These are phyloP conservation scores for Forsythia viridissima DNA, from an alignment of 257 asterid species.

Conservation along the genomic window DNA sequence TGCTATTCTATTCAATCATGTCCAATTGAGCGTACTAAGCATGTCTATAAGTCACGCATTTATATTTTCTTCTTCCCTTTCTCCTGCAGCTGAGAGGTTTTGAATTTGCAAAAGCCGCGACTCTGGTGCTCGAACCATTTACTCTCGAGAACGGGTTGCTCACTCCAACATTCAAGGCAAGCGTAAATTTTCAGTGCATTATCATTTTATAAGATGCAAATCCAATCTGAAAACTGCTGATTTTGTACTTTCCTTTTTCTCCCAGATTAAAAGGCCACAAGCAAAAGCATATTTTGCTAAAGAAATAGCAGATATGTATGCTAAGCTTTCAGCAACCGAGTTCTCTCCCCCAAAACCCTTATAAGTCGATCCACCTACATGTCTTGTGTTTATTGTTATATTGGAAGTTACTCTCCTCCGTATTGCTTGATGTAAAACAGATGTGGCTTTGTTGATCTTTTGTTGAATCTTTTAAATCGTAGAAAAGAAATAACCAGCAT, in stretches of 20 bases:
- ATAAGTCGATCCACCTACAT: background rate
- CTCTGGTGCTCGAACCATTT: slow-evolving; percentile 68
- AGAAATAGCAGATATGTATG: slow-evolving; percentile 64
- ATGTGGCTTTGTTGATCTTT: background rate
- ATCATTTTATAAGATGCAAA: background rate
- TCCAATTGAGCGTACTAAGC: background rate
- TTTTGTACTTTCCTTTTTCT: background rate
- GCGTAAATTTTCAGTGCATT: background rate
- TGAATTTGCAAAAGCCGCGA: slow-evolving; percentile 67
- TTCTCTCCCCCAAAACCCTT: slow-evolving; percentile 31
- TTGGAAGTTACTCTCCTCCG: background rate
- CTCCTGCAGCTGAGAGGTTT: slow-evolving; percentile 71
- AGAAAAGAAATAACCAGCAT: background rate
- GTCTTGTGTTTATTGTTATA: slow-evolving; percentile 15
- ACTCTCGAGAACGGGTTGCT: slow-evolving; percentile 66
- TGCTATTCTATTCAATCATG: background rate
- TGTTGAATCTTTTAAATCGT: background rate
- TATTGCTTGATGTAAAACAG: background rate
- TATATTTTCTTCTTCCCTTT: background rate
- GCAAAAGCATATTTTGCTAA: slow-evolving; percentile 64
- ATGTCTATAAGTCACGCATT: background rate
- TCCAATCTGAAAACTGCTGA: background rate
- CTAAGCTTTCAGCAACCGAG: slow-evolving; percentile 49
- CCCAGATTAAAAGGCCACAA: slow-evolving; percentile 75
- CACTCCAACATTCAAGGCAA: slow-evolving; percentile 81